These are phyloP conservation scores for Solanum phureja DNA, from an alignment of 257 asterid species.

Conservation along the genomic window DNA sequence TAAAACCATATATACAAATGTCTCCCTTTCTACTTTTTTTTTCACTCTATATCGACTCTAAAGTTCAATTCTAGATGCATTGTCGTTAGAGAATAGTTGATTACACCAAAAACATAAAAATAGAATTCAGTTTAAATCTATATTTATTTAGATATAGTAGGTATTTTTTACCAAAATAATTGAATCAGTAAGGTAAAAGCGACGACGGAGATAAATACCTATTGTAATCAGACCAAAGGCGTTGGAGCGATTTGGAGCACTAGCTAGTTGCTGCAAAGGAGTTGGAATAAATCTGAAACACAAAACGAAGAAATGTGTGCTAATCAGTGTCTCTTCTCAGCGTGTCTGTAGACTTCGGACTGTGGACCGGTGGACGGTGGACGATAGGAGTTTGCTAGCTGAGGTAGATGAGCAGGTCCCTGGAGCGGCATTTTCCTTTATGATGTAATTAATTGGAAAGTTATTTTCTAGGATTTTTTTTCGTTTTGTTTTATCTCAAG, in stretches of 20 bases:
- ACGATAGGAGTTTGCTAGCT: neutral
- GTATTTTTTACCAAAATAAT: neutral
- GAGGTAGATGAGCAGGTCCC: neutral
- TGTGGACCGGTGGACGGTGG: neutral
- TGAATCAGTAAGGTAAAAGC: neutral
- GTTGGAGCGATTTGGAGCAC: neutral
- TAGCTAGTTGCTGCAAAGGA: neutral
- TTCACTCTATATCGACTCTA: no score
- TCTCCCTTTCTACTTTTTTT: no score
- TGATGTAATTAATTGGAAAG: neutral
- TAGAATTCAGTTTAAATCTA: no score
- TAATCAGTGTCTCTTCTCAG: neutral
- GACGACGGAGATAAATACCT: neutral
- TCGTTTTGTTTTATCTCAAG: neutral
- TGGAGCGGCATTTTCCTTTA: neutral
- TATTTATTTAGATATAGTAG: no score
- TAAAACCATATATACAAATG: no score
- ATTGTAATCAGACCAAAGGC: neutral
- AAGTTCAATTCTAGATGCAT: no score
- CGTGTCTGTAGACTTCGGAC: neutral
- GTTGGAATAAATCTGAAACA: neutral
- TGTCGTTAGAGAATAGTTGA: no score
- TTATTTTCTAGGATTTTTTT: neutral
- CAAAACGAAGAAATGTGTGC: neutral
- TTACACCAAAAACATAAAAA: no score